Percentiles rank a stretch among this genome's conserved stretches.
Conservation (phyloP, 2,329 filamentous ascomycete species). For the Corinectria fuckeliana region DNA sequence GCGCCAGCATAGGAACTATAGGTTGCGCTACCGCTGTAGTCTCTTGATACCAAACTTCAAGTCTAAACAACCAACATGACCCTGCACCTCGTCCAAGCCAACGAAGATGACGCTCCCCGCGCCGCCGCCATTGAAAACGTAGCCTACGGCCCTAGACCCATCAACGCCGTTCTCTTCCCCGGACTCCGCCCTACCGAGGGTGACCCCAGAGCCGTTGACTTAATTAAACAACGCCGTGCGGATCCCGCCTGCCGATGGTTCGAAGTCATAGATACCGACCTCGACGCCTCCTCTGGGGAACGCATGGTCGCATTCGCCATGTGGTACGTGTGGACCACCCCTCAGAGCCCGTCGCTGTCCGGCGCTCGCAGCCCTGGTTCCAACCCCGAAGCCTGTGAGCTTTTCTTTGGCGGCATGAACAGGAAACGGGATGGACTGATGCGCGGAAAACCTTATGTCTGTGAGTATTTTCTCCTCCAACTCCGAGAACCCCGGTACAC, state of each 20-base stretch:
- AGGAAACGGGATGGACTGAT: conserved; percentile 40
- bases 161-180: conserved; percentile 43
- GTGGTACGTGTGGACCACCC: conserved; percentile 43
- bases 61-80: conserved; percentile 43
- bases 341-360: conserved; percentile 32
- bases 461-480: conserved; percentile 38
- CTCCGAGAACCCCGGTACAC: neutral
- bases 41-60: neutral
- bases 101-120: conserved; percentile 44
- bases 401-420: conserved; percentile 42
- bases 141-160: conserved; percentile 45
- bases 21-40: neutral
- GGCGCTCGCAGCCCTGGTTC: conserved; percentile 38
- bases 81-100: conserved; percentile 45
- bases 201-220: conserved; percentile 29
- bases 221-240: conserved; percentile 29
- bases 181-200: conserved; percentile 29
- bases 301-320: conserved; percentile 45
- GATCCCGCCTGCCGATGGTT: conserved; percentile 43
- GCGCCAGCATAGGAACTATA: neutral
- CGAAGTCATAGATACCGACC: conserved; percentile 45
- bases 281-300: conserved; percentile 31
- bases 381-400: conserved; percentile 43
- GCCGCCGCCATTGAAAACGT: conserved; percentile 45
- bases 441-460: conserved; percentile 43